Evolutionary conservation across 2,329 filamentous ascomycete genomes (phyloP), one percentile per base, ranked within the genome.

Genomic region (Acrocalymma vagum): DNA sequence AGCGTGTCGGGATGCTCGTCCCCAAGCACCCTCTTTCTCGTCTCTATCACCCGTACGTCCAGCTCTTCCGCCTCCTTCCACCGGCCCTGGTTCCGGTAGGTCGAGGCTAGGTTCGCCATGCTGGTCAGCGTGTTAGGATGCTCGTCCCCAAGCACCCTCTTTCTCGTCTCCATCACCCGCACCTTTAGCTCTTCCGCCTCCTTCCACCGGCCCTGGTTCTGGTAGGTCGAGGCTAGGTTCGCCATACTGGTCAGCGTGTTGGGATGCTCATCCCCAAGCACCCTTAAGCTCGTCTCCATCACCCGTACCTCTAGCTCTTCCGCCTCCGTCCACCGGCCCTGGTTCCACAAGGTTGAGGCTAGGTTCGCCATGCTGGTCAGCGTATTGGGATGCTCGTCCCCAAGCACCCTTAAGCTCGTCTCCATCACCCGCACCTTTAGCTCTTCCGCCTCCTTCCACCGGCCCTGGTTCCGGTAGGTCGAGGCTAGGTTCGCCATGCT

Each of bases 101-200:
- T 38, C 10, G 16, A 23, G 4, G 35, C 37, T 33, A 32, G 29
- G 7, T 43, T 38, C 15, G 7, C 18, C 25, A 45, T 36, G 31
- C 38, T 38, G 23, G 18, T 45, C 29, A 45, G 21, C 28, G 37
- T 41, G 24, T 40, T 18, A 15, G 39, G 33, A 38, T 43, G 39
- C 13, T 34, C 31, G 10, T 9, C 38, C 20, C 38, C 28, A 30
- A 16, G 37, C 29, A 32, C 31, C 18, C 3, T 30, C 35, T 38
- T 38, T 13, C 13, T 3, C 9, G 23, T 30, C 35, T 38, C 35
- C 15, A 31, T 18, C 18, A 38, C 26, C 11, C 26, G 27, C 18
- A 22, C 13, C 11, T 7, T 2, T 11, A 43, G 28, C 29, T 32
- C 14, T 15, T 38, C 40, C 8, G 40, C 40, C 13, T 21, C 33